Conservation (phyloP, 176 grass and related monocot species). For the Cocos nucifera region DNA sequence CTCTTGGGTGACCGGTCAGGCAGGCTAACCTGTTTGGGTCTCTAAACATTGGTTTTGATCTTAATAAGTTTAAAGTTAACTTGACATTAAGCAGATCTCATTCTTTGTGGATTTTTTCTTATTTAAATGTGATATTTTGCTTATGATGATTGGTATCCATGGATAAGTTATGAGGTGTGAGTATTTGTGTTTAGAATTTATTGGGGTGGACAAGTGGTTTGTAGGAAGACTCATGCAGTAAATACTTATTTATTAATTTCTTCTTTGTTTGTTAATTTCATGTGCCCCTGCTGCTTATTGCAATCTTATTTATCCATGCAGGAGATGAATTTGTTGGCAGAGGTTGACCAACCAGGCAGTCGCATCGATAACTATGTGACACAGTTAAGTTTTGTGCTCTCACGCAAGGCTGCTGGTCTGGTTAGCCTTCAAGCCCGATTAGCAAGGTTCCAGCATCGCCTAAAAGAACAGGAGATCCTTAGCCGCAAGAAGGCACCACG, state of each 20-base stretch:
- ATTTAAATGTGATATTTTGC: too few species aligned
- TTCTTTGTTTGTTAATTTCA: too few species aligned
- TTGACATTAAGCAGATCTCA: too few species aligned
- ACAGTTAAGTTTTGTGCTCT: conserved; percentile 83
- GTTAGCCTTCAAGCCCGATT: conserved; percentile 88
- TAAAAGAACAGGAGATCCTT: conserved; percentile 96
- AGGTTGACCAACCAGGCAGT: conserved; percentile 91
- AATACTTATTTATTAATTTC: too few species aligned
- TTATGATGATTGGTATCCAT: too few species aligned
- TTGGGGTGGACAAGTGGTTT: conserved; percentile 1
- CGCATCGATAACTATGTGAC: conserved; percentile 92
- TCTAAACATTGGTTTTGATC: too few species aligned
- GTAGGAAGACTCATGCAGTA: too few species aligned
- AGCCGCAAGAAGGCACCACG: conserved; percentile 56
- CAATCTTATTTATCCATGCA: conserved; percentile 13
- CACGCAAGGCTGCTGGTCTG: conserved; percentile 81
- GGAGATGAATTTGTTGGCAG: conserved; percentile 99
- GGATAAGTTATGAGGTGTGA: background rate
- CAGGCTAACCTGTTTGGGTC: too few species aligned
- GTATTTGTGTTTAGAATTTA: conserved; percentile 3
- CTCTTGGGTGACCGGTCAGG: too few species aligned
- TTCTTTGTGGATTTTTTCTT: too few species aligned
- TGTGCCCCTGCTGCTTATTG: background rate
- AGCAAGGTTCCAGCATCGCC: conserved; percentile 79
- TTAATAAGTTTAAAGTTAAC: too few species aligned